These are phyloP conservation scores for Choanephora cucurbitarum DNA, from an alignment of 371 early-diverging fungal genomes.

Conservation along the genomic window DNA sequence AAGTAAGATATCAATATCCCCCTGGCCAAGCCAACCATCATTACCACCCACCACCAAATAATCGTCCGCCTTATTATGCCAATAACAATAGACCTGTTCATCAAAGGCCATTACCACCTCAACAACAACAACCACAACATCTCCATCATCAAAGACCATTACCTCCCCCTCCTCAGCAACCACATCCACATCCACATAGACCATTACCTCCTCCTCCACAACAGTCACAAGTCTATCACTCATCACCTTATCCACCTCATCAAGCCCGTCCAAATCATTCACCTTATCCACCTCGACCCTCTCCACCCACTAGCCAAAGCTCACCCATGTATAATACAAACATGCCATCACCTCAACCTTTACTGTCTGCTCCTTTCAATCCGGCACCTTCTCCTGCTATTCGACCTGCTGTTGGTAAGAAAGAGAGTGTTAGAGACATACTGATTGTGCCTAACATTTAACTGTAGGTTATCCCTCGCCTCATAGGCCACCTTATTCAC, in stretches of 20 bases:
- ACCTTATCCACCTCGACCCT: conserved; percentile 15
- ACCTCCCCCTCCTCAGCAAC: conserved; percentile 7
- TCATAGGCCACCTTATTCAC: neutral
- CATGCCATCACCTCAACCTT: conserved; percentile 20
- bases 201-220: conserved; percentile 6
- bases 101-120: conserved; percentile 4
- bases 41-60: neutral
- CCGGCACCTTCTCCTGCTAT: conserved; percentile 12
- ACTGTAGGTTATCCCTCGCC: neutral
- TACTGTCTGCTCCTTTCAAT: conserved; percentile 24
- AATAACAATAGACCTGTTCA: conserved; percentile 11
- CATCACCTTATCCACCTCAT: neutral
- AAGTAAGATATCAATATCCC: conserved; percentile 23
- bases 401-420: conserved; percentile 7
- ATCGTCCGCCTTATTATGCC: conserved; percentile 4
- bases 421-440: neutral
- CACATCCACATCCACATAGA: neutral
- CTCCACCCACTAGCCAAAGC: conserved; percentile 10
- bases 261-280: conserved; percentile 3
- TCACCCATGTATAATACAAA: conserved; percentile 5
- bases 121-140: neutral
- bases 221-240: conserved; percentile 1
- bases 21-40: conserved; percentile 8
- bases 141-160: neutral
- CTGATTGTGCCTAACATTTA: neutral